Percentiles rank a stretch among this genome's conserved stretches.
phyloP scores from a whole-genome alignment of 345 rosid genomes.

The Sisymbrium altissimum region DNA sequence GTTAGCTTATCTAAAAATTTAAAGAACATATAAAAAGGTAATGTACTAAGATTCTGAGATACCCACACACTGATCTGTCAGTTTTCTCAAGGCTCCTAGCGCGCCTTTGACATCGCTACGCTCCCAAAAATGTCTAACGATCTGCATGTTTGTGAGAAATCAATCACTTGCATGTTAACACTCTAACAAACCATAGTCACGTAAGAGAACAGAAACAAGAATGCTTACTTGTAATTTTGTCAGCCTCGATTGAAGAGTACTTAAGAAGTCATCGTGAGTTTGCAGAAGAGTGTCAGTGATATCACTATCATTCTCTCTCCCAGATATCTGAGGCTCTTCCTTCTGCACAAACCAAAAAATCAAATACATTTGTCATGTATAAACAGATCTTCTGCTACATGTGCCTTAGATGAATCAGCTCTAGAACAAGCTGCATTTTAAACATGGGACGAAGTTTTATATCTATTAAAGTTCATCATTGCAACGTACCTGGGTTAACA shows the following conservation, averaged over 20 bases:
- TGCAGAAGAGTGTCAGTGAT: constrained; percentile 64
- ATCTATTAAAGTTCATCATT: not conserved
- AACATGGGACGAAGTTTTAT: not conserved
- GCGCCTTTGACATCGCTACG: constrained; percentile 78
- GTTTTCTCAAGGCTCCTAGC: constrained; percentile 63
- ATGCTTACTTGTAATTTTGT: constrained; percentile 77
- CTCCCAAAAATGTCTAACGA: constrained; percentile 83
- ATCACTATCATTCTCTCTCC: constrained; percentile 45
- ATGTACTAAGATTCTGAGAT: constrained; percentile 17
- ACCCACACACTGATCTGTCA: constrained; percentile 94
- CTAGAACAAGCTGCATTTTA: not conserved
- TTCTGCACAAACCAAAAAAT: constrained; percentile 43
- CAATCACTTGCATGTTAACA: not conserved
- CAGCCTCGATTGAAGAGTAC: constrained; percentile 74
- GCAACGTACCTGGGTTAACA: constrained; percentile 23
- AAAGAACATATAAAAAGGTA: not conserved
- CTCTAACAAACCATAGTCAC: not conserved
- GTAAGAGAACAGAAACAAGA: not conserved
- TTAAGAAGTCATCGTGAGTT: constrained; percentile 64
- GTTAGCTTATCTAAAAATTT: constrained; percentile 14
- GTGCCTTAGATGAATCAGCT: not conserved
- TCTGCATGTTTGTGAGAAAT: constrained; percentile 43
- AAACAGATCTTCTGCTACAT: not conserved
- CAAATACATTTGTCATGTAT: constrained; percentile 1
- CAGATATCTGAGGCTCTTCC: constrained; percentile 61